phyloP scores from a whole-genome alignment of 139 green algal species.

The Marvania coccoides region DNA sequence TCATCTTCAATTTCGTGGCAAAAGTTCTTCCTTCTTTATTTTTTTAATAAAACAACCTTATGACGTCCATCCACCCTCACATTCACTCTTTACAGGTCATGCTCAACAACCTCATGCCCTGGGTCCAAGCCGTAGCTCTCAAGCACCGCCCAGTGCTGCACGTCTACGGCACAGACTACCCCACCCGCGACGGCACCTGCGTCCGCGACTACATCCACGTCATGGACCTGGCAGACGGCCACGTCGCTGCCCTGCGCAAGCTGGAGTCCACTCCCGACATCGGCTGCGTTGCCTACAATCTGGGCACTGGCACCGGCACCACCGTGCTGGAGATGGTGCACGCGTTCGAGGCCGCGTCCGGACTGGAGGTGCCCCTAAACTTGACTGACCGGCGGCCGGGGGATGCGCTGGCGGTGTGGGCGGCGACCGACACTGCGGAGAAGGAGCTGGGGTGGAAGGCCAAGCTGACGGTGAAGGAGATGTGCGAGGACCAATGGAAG shows the following conservation, averaged over 20 bases:
- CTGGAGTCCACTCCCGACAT: conserved; percentile 45
- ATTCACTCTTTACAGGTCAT: too few relatives aligned
- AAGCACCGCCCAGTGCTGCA: conserved; percentile 72
- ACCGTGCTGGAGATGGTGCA: conserved; percentile 92
- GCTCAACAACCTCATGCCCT: conserved; percentile 99
- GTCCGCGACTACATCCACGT: conserved; percentile 99
- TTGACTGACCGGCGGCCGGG: conserved; percentile 61
- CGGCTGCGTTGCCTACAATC: conserved; percentile 82
- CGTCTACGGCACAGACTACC: conserved; percentile 95
- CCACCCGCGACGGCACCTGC: conserved; percentile 76
- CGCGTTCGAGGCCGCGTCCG: conserved; percentile 87
- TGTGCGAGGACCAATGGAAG: conserved; percentile 91
- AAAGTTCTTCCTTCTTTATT: too few relatives aligned
- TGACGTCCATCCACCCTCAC: too few relatives aligned
- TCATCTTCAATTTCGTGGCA: too few relatives aligned
- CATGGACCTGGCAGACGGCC: conserved; percentile 83
- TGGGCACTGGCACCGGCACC: conserved; percentile 87
- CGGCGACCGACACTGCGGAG: conserved; percentile 75
- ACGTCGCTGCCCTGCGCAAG: conserved; percentile 80
- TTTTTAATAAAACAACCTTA: too few relatives aligned
- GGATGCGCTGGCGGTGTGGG: conserved; percentile 84
- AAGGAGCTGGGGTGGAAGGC: conserved; percentile 87
- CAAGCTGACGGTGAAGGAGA: conserved; percentile 78
- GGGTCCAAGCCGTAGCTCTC: conserved; percentile 91
- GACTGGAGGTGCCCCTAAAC: conserved; percentile 60